Evolutionary conservation across 2,329 filamentous ascomycete species (phyloP), one percentile per base, ranked within the genome.

Genomic region (Stemphylium lycopersici): DNA sequence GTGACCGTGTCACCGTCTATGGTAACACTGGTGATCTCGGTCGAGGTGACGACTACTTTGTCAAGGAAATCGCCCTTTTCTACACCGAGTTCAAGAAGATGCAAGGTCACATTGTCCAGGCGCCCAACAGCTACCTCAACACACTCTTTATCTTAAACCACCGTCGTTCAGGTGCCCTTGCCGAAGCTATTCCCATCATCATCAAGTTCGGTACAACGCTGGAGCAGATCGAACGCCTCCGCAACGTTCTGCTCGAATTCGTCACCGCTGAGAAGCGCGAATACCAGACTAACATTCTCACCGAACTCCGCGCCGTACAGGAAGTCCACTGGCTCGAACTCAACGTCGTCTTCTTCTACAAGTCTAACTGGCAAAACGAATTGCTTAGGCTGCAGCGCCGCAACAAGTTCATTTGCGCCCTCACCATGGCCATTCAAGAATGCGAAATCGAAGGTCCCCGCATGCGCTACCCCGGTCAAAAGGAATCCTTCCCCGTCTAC

Each of bases 81-180:
- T 98, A 95, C 73, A 98, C 93, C 12, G 93, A 97, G 70, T 97
- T 97, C 80, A 97, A 97, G 82, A 97, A 97, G 81, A 93, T 97
- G 90, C 89, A 97, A 75, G 93, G 93, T 2, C 93, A 97, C 67
- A 89, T 97, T 20, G 93, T 98, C 0, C 93, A 97, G 75, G 93
- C 93, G 0, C 93, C 93, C 10, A 98, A 98, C 82, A 96, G 90
- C 53, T 87, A 96, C 33, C 84, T 98, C 50, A 98, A 97, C 76
- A 91, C 86, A 0, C 83, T 98, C 0, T 97, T 97, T 77, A 96
- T 98, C 59, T 87, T 97, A 39, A 98, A 98, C 75, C 92, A 96
- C 78, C 87, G 93, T 40, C 89, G 93, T 48, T 96, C 91, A 31
- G 93, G 93, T 60, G 90, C 89, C 4, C 82, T 97, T 4, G 92